phyloP scores from a whole-genome alignment of 1,284 basidiomycete species.

The Hymenochaete sp. region DNA sequence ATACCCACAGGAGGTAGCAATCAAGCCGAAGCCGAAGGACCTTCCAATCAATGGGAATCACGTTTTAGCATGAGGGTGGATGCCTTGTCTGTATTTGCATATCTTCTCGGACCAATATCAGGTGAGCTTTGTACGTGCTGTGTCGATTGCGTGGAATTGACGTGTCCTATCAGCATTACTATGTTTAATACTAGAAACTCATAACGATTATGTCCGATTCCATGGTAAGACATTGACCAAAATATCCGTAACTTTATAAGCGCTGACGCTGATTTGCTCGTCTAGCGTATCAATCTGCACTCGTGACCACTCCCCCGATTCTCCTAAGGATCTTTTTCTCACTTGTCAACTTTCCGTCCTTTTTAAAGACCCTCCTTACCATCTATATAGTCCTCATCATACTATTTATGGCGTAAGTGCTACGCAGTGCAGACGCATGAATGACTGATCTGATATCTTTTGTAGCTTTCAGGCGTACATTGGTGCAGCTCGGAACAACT shows the following conservation, averaged over 20 bases:
- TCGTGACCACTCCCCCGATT: slow-evolving; percentile 60
- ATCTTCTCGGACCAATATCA: slow-evolving; percentile 65
- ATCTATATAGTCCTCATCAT: slow-evolving; percentile 34
- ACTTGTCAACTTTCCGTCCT: slow-evolving; percentile 40
- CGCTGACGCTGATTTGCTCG: slow-evolving; percentile 5
- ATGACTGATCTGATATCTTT: slow-evolving; percentile 14
- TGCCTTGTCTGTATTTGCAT: slow-evolving; percentile 57
- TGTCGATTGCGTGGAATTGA: not conserved
- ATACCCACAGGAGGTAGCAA: slow-evolving; percentile 21
- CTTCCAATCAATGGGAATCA: slow-evolving; percentile 64
- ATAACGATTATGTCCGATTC: slow-evolving; percentile 75
- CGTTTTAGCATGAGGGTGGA: slow-evolving; percentile 64
- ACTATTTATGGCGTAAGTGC: slow-evolving; percentile 50
- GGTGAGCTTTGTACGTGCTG: slow-evolving; percentile 38
- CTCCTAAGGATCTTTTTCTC: slow-evolving; percentile 52
- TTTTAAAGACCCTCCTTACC: slow-evolving; percentile 40
- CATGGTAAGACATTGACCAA: slow-evolving; percentile 43
- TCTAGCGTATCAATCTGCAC: slow-evolving; percentile 71
- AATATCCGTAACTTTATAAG: slow-evolving; percentile 8
- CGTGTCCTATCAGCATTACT: slow-evolving; percentile 41
- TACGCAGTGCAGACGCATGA: not conserved
- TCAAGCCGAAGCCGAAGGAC: slow-evolving; percentile 34
- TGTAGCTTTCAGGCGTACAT: slow-evolving; percentile 54
- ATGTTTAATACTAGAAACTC: slow-evolving; percentile 68
- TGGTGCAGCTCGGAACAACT: slow-evolving; percentile 48